Evolutionary conservation across 495 filamentous ascomycete genomes (phyloP), one percentile per base, ranked within the genome.

Genomic region (Lasiosphaeris hirsuta): DNA sequence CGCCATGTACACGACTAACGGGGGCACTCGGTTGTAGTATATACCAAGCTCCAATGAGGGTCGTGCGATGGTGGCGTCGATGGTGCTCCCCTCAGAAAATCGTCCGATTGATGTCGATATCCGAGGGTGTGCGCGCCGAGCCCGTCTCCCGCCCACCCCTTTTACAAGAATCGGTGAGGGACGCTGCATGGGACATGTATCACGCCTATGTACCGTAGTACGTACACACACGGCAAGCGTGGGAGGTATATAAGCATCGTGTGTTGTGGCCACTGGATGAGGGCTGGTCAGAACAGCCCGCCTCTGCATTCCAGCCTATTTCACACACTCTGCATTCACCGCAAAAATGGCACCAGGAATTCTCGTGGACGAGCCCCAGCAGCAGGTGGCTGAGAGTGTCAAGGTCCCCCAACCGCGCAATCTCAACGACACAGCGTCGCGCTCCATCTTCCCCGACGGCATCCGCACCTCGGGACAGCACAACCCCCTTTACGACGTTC

Each of bases 401-500:
- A 48, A 51, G 11, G 10, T 33, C 19, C 17, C 35, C 1, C 41
- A n/a, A 39, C 35, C 38, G 34, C 11, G 41, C 43, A 63, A 66
- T 30, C 41, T 18, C 54, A 69, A 67, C 56, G 47, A 64, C 48
- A 55, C 62, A 9, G 63, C 63, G 5, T 59, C 68, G 5, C 63
- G 61, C 0, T 38, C 58, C 59, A 68, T 76, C 54, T 79, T 77
- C 65, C 76, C 75, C 11, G 76, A 79, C 49, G 75, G 76, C 39
- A 76, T 79, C 60, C 74, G 85, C 66, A 92, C 89, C 17, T 89
- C 87, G 3, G 91, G 91, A 43, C 91, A 96, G 70, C 87, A 92
- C 56, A 78, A 84, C 3, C 91, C 91, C 2, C 67, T 90, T 8
- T 87, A 86, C 68, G 77, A 85, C 17, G 66, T 78, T 40, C 70